Percentiles rank a stretch among this genome's conserved stretches.
phyloP scores from a whole-genome alignment of 2,329 filamentous ascomycete genomes.

The Ilyonectria destructans region DNA sequence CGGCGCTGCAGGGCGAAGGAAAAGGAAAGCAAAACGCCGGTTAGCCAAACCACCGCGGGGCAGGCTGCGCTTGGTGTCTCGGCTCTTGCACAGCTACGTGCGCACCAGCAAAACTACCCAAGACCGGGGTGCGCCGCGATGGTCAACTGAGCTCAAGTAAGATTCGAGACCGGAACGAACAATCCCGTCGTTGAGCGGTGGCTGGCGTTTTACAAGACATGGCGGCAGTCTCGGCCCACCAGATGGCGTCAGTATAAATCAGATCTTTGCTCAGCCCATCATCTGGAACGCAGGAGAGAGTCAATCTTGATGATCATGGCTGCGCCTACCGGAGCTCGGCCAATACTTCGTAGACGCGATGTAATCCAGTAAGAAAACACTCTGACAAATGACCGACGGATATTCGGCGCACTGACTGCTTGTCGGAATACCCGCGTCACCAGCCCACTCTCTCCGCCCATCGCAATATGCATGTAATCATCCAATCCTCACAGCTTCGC shows the following conservation, averaged over 20 bases:
- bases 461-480: not conserved
- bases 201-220: not conserved
- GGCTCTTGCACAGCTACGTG: slow-evolving; percentile 9
- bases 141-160: not conserved
- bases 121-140: not conserved
- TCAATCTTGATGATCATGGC: not conserved
- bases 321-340: not conserved
- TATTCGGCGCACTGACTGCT: not conserved
- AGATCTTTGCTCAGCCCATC: not conserved
- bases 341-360: not conserved
- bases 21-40: not conserved
- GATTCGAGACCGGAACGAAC: not conserved
- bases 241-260: not conserved
- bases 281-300: not conserved
- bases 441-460: not conserved
- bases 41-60: slow-evolving; percentile 1
- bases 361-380: not conserved
- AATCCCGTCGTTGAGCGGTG: not conserved
- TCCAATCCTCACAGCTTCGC: not conserved
- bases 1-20: slow-evolving; percentile 9
- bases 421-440: not conserved
- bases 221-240: not conserved
- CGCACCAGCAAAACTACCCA: not conserved
- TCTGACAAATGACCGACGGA: not conserved
- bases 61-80: slow-evolving; percentile 13